Evolutionary conservation across 73 alveolate species (phyloP).

Genomic region (Paramecium sonneborni): DNA sequence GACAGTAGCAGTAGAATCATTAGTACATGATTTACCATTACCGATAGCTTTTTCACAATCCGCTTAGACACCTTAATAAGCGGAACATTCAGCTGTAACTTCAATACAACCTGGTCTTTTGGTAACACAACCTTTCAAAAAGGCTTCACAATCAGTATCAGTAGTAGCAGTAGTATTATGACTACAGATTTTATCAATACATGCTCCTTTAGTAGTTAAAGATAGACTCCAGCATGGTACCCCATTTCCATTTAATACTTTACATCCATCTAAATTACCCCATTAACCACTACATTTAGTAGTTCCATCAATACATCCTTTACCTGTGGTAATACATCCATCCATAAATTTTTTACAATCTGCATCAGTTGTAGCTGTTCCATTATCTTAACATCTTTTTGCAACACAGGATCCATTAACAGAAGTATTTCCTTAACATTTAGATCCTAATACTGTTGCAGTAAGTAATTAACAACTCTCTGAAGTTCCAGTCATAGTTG

Average conservation of each 20-base stretch:
- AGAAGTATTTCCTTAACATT: background rate
- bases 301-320: background rate
- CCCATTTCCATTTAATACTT: background rate
- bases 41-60: background rate
- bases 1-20: conserved; percentile 10
- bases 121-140: background rate
- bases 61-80: background rate
- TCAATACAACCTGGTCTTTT: conserved; percentile 24
- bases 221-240: background rate
- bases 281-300: background rate
- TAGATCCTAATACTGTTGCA: background rate
- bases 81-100: background rate
- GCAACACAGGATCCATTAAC: background rate
- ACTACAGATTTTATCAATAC: background rate
- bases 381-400: background rate
- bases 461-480: background rate
- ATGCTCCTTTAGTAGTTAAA: background rate
- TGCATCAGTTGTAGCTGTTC: conserved; percentile 29
- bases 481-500: background rate
- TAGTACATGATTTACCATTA: background rate
- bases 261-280: background rate
- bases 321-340: conserved; percentile 31
- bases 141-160: conserved; percentile 16
- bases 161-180: conserved; percentile 15
- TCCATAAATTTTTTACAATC: background rate